These are phyloP conservation scores for Pneumocystis canis DNA, from an alignment of 1,139 yeast species.

Conservation along the genomic window DNA sequence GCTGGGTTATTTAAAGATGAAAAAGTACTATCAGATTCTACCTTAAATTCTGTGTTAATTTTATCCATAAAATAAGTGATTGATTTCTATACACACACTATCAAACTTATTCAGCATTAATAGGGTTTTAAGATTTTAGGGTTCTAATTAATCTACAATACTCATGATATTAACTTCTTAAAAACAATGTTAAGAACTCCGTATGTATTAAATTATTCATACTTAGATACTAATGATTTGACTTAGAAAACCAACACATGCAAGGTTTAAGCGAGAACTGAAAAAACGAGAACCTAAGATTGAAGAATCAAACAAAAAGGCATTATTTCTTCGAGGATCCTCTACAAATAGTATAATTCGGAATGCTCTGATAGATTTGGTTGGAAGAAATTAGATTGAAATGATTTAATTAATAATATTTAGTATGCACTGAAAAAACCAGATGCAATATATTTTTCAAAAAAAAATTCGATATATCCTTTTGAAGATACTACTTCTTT, in stretches of 20 bases:
- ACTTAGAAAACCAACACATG: constrained; percentile 80
- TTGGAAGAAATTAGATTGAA: background rate
- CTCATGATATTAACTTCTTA: too few species aligned
- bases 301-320: constrained; percentile 78
- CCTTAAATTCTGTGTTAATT: background rate
- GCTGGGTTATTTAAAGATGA: too few species aligned
- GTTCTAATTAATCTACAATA: too few species aligned
- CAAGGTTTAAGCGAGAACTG: constrained; percentile 87
- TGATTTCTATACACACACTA: too few species aligned
- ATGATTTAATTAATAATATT: background rate
- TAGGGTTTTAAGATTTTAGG: too few species aligned
- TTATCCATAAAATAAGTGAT: too few species aligned
- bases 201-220: too few species aligned
- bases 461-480: constrained; percentile 80
- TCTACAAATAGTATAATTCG: constrained; percentile 67
- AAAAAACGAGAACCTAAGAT: constrained; percentile 80
- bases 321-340: constrained; percentile 82
- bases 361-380: constrained; percentile 75
- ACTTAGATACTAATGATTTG: too few species aligned
- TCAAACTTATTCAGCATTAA: too few species aligned
- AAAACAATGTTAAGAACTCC: too few species aligned
- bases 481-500: constrained; percentile 80
- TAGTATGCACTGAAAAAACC: constrained; percentile 80
- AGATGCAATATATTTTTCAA: constrained; percentile 66
- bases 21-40: background rate